A percentile compares a stretch with the other conserved stretches of the same genome.
Conservation (phyloP, 805 yeast genomes). For the Jamesozyma lodderae region DNA sequence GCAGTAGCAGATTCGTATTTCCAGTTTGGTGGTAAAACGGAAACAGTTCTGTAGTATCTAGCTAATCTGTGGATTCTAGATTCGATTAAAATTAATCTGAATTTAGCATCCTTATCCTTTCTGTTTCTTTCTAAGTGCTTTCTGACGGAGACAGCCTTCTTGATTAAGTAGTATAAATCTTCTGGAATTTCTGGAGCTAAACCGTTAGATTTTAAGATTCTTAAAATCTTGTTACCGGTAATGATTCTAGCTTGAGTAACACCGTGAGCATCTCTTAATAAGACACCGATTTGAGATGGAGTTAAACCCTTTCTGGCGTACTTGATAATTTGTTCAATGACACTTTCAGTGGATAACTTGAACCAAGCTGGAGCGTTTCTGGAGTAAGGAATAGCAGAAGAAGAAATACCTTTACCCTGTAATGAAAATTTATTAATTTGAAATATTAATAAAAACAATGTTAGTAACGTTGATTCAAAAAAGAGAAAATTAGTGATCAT, state of each 20-base stretch:
- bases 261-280: conserved; percentile 99
- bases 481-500: background rate
- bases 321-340: conserved; percentile 97
- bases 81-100: conserved; percentile 99
- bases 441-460: conserved; percentile 4
- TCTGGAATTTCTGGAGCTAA: conserved; percentile 99
- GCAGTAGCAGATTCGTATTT: conserved; percentile 99
- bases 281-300: conserved; percentile 99
- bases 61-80: conserved; percentile 99
- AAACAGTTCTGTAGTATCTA: conserved; percentile 99
- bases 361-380: conserved; percentile 99
- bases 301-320: conserved; percentile 99
- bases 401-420: conserved; percentile 98
- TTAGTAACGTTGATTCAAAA: conserved; percentile 8
- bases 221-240: conserved; percentile 98
- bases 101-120: conserved; percentile 99
- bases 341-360: conserved; percentile 91
- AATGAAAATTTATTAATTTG: conserved; percentile 12
- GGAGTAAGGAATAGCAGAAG: conserved; percentile 98
- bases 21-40: conserved; percentile 99
- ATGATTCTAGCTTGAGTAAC: conserved; percentile 94
- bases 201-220: conserved; percentile 99
- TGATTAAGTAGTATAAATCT: conserved; percentile 97
- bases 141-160: conserved; percentile 99
- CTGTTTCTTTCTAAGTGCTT: conserved; percentile 99